phyloP scores from a whole-genome alignment of 75 land plant genomes.

The Picea glauca region DNA sequence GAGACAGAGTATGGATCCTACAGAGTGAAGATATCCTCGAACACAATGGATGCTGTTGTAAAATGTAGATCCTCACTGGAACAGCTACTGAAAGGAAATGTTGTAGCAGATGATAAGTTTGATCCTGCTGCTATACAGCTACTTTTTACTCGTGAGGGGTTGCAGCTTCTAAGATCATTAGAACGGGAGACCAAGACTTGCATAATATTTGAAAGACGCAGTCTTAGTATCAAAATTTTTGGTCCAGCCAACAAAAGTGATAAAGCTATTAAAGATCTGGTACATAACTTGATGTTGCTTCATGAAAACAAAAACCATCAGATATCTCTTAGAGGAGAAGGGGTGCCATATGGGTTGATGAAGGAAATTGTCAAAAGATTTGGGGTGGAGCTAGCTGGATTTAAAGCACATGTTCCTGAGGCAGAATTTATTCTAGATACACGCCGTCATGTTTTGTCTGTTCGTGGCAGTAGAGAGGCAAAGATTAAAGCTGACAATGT shows the following conservation, averaged over 20 bases:
- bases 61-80: conserved; percentile 63
- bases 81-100: conserved; percentile 53
- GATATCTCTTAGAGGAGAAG: conserved; percentile 47
- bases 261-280: conserved; percentile 35
- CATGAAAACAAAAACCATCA: conserved; percentile 51
- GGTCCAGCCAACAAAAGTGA: conserved; percentile 33
- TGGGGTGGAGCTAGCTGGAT: conserved; percentile 64
- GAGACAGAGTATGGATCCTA: conserved; percentile 42
- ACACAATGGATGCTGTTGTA: conserved; percentile 60
- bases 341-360: conserved; percentile 54
- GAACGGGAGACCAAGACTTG: conserved; percentile 54
- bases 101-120: conserved; percentile 37
- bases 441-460: conserved; percentile 42
- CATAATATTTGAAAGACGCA: conserved; percentile 57
- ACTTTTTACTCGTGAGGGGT: conserved; percentile 57
- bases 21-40: conserved; percentile 51
- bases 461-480: conserved; percentile 44
- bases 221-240: conserved; percentile 39
- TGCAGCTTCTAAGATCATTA: conserved; percentile 26
- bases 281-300: conserved; percentile 30
- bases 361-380: conserved; percentile 56
- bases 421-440: conserved; percentile 43
- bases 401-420: conserved; percentile 47
- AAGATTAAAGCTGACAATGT: conserved; percentile 45
- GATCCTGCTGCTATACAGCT: conserved; percentile 33